Percentiles rank a stretch among this genome's conserved stretches.
Conservation (phyloP, 2,329 filamentous ascomycete genomes). For the Alternaria alternata region DNA sequence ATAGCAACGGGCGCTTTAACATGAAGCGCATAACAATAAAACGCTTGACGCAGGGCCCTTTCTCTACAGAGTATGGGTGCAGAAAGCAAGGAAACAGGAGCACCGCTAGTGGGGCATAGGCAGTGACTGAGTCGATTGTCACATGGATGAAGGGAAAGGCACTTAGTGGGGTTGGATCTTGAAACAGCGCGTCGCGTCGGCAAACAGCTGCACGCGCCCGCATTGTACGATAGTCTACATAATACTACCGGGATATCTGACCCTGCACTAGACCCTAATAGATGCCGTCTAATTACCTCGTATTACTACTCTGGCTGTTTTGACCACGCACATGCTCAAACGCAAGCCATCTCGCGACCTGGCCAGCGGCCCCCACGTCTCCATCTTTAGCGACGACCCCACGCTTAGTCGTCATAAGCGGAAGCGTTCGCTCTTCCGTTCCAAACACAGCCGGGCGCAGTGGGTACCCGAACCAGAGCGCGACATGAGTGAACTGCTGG, state of each 20-base stretch:
- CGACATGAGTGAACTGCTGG: constrained; percentile 71
- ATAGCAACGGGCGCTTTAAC: too few species aligned
- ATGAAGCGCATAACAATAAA: neutral
- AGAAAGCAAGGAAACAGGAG: too few species aligned
- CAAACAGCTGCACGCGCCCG: constrained; percentile 20
- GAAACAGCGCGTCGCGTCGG: constrained; percentile 24
- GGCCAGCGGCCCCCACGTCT: constrained; percentile 28
- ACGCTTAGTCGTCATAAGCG: constrained; percentile 28
- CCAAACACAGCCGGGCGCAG: constrained; percentile 25
- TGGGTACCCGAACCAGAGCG: constrained; percentile 35
- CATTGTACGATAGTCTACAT: constrained; percentile 5
- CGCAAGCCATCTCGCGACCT: constrained; percentile 30
- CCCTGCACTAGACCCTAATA: constrained; percentile 12
- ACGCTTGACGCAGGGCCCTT: neutral
- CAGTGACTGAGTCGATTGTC: neutral
- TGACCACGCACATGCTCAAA: constrained; percentile 31
- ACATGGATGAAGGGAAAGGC: neutral
- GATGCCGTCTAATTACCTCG: constrained; percentile 2
- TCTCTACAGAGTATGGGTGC: too few species aligned
- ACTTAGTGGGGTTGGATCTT: constrained; percentile 9
- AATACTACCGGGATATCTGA: neutral
- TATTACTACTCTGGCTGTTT: constrained; percentile 3
- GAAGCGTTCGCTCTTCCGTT: constrained; percentile 33
- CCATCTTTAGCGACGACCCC: constrained; percentile 31
- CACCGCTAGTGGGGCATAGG: neutral